Percentiles rank a stretch among this genome's conserved stretches.
phyloP scores from a whole-genome alignment of 1,284 basidiomycete species.

The Fistulina hepatica region DNA sequence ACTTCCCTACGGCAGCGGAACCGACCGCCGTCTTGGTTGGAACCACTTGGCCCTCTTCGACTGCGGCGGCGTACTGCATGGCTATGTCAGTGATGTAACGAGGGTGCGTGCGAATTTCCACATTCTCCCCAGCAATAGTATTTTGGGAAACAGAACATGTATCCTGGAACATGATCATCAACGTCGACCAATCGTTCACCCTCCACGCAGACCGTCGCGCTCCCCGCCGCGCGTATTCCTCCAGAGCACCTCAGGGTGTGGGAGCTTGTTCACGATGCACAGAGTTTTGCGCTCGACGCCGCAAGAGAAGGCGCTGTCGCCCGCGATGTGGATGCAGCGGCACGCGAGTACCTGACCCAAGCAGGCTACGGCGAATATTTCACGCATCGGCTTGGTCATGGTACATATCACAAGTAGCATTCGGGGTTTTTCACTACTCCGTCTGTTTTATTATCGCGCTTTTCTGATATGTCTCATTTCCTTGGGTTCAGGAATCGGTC shows the following conservation, averaged over 20 bases:
- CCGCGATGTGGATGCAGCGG: slow-evolving; percentile 51
- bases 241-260: slow-evolving; percentile 49
- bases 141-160: neutral
- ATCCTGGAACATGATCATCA: neutral
- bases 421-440: neutral
- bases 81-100: slow-evolving; percentile 71
- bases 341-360: slow-evolving; percentile 41
- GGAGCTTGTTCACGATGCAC: slow-evolving; percentile 57
- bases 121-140: neutral
- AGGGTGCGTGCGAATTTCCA: slow-evolving; percentile 36
- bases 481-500: slow-evolving; percentile 62
- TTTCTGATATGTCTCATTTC: neutral
- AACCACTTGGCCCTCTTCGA: slow-evolving; percentile 74
- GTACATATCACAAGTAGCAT: slow-evolving; percentile 32
- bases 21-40: slow-evolving; percentile 44
- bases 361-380: slow-evolving; percentile 52
- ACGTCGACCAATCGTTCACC: neutral
- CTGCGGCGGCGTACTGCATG: slow-evolving; percentile 57
- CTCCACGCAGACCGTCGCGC: slow-evolving; percentile 51
- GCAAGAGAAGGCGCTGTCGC: slow-evolving; percentile 43
- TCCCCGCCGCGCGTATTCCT: slow-evolving; percentile 46
- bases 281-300: slow-evolving; percentile 40
- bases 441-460: neutral
- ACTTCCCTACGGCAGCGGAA: slow-evolving; percentile 72
- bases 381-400: slow-evolving; percentile 74